These are phyloP conservation scores for Neurospora sp. DNA, from an alignment of 495 filamentous ascomycete species.

Conservation along the genomic window DNA sequence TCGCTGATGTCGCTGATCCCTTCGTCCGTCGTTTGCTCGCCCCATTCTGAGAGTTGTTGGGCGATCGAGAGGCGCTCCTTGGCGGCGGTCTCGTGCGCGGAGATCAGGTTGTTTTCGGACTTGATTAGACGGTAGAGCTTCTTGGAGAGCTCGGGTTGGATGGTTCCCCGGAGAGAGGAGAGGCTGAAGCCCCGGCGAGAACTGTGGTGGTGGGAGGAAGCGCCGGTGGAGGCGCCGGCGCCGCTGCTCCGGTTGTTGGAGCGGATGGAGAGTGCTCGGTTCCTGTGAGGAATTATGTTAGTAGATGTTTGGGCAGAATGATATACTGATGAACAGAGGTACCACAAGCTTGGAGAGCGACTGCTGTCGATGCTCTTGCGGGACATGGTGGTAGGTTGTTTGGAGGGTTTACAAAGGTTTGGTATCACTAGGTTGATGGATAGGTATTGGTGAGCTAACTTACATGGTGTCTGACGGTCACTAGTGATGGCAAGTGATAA, in stretches of 20 bases:
- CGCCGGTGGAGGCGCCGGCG: slow-evolving; percentile 25
- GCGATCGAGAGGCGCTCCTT: slow-evolving; percentile 75
- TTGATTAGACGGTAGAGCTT: slow-evolving; percentile 88
- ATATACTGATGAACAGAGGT: background rate
- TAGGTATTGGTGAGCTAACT: background rate
- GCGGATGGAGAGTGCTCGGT: slow-evolving; percentile 44
- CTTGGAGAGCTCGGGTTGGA: slow-evolving; percentile 75
- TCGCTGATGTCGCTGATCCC: slow-evolving; percentile 81
- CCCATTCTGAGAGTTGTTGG: slow-evolving; percentile 92
- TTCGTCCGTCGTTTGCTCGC: slow-evolving; percentile 78
- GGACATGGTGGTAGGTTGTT: slow-evolving; percentile 14
- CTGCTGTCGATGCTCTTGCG: slow-evolving; percentile 13
- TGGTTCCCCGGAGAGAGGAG: slow-evolving; percentile 66
- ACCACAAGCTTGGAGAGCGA: slow-evolving; percentile 19
- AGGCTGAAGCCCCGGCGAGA: slow-evolving; percentile 63
- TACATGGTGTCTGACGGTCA: background rate
- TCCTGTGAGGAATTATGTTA: slow-evolving; percentile 29
- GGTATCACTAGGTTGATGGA: background rate
- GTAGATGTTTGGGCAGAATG: background rate
- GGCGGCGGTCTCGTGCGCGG: slow-evolving; percentile 70
- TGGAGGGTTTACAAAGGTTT: background rate
- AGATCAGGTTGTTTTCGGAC: slow-evolving; percentile 73
- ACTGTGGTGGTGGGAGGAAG: slow-evolving; percentile 26
- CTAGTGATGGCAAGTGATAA: background rate
- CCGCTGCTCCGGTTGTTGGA: slow-evolving; percentile 17